phyloP scores from a whole-genome alignment of 441 rosid species.

The Dalechampia spathulata region DNA sequence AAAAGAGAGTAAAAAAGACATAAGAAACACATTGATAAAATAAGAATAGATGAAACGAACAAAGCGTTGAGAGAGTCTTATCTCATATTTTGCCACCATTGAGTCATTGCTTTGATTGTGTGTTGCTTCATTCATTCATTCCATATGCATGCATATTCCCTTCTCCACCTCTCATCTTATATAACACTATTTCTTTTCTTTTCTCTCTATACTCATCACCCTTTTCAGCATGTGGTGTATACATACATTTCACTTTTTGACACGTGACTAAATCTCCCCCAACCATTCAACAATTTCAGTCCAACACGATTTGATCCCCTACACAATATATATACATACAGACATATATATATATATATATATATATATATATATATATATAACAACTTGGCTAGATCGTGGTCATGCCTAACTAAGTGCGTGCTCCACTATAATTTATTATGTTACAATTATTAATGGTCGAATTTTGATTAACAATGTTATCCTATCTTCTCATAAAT shows the following conservation, averaged over 20 bases:
- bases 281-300: slow-evolving; percentile 20
- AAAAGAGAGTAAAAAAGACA: background rate
- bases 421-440: too few relatives aligned
- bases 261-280: slow-evolving; percentile 21
- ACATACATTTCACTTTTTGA: slow-evolving; percentile 18
- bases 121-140: too few relatives aligned
- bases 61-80: background rate
- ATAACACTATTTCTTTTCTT: background rate
- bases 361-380: too few relatives aligned
- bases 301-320: slow-evolving; percentile 31
- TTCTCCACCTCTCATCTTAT: slow-evolving; percentile 19
- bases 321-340: background rate
- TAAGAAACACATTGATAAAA: background rate
- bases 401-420: too few relatives aligned
- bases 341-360: too few relatives aligned
- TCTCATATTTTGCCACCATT: too few relatives aligned
- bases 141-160: slow-evolving; percentile 20
- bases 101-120: too few relatives aligned
- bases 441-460: too few relatives aligned
- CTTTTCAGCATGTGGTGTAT: slow-evolving; percentile 15
- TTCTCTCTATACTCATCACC: background rate
- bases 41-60: background rate
- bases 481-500: too few relatives aligned
- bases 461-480: too few relatives aligned
- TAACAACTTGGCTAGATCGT: too few relatives aligned